Evolutionary conservation across 495 filamentous ascomycete species (phyloP).

Genomic region (Trichoderma reesei): DNA sequence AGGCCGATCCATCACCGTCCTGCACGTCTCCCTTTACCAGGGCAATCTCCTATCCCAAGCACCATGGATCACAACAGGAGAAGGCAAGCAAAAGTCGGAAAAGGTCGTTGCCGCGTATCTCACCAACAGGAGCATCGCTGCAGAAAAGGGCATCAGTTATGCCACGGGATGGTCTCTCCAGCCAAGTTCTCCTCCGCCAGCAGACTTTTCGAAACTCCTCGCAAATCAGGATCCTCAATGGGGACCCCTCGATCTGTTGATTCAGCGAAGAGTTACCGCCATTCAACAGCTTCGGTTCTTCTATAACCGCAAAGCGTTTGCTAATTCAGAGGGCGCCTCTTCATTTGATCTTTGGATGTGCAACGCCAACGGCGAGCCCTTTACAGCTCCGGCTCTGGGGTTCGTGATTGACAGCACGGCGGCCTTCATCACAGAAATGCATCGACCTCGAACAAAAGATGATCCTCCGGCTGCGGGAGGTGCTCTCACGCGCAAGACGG

Average conservation of each 20-base stretch:
- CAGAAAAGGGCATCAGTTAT: conserved; percentile 39
- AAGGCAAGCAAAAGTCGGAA: conserved; percentile 5
- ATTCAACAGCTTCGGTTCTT: conserved; percentile 44
- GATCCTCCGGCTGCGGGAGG: not conserved
- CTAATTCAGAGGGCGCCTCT: conserved; percentile 21
- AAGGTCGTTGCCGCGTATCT: conserved; percentile 47
- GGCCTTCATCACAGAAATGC: conserved; percentile 7
- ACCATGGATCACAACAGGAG: conserved; percentile 22
- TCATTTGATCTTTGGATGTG: conserved; percentile 58
- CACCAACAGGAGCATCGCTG: conserved; percentile 51
- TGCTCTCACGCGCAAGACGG: not conserved
- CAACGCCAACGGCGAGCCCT: conserved; percentile 38
- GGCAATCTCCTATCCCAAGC: conserved; percentile 18
- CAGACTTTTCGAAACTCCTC: not conserved
- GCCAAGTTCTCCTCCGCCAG: not conserved
- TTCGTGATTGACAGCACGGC: conserved; percentile 48
- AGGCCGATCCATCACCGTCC: conserved; percentile 55
- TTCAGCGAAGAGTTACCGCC: conserved; percentile 46
- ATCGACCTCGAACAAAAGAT: not conserved
- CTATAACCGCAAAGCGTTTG: conserved; percentile 40
- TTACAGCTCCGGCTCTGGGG: conserved; percentile 45
- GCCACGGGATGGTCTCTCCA: not conserved
- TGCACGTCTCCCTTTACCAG: conserved; percentile 56
- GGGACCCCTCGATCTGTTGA: conserved; percentile 19
- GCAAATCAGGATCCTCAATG: not conserved